phyloP scores from a whole-genome alignment of 2,329 filamentous ascomycete genomes.

The Penicillium sp. region DNA sequence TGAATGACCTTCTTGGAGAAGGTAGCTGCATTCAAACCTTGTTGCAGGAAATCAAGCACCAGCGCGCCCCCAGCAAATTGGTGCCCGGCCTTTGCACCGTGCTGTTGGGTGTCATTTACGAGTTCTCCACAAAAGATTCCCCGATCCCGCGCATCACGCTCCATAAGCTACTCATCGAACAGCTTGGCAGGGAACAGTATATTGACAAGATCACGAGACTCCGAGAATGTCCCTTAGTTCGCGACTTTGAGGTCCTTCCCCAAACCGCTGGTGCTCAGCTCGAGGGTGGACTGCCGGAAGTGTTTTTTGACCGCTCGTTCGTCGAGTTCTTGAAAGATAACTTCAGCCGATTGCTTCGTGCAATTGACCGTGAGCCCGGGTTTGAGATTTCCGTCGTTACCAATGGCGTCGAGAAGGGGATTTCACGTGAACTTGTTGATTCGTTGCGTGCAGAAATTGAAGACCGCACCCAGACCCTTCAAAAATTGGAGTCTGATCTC shows the following conservation, averaged over 20 bases:
- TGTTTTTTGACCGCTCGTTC: conserved; percentile 77
- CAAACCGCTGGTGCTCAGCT: conserved; percentile 53
- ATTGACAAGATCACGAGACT: conserved; percentile 70
- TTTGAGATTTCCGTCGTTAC: conserved; percentile 73
- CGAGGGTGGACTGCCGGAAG: conserved; percentile 58
- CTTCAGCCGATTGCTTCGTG: conserved; percentile 72
- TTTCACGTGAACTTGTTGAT: conserved; percentile 89
- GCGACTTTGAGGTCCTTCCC: conserved; percentile 80
- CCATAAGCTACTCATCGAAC: conserved; percentile 65
- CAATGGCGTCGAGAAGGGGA: conserved; percentile 74
- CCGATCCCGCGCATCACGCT: conserved; percentile 74
- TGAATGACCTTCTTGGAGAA: conserved; percentile 86
- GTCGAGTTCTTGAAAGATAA: conserved; percentile 95
- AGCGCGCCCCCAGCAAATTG: conserved; percentile 53
- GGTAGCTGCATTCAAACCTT: conserved; percentile 85
- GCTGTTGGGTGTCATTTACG: conserved; percentile 79
- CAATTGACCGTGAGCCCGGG: conserved; percentile 82
- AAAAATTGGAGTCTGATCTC: conserved; percentile 50
- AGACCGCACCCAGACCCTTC: conserved; percentile 57
- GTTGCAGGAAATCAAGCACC: conserved; percentile 62
- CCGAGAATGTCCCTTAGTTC: conserved; percentile 65
- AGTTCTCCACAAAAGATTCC: conserved; percentile 96
- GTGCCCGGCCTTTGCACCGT: conserved; percentile 75
- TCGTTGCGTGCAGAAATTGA: conserved; percentile 67
- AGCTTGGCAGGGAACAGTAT: conserved; percentile 77